Conservation (phyloP, 371 early-diverging fungal genomes). For the Circinella umbellata region DNA sequence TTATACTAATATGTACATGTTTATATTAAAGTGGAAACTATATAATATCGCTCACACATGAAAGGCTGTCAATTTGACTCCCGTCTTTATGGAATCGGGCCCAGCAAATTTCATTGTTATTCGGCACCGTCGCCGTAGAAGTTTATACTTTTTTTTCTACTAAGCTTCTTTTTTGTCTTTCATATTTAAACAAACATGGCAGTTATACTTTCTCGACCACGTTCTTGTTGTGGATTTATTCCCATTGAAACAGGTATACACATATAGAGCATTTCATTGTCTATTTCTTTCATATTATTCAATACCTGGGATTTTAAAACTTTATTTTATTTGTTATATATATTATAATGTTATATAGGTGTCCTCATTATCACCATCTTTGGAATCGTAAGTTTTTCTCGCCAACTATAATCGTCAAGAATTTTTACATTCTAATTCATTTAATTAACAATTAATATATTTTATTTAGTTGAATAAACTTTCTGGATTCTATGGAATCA, state of each 20-base stretch:
- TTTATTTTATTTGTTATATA: constrained; percentile 1
- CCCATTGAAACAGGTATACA: constrained; percentile 43
- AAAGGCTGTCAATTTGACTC: too few relatives aligned
- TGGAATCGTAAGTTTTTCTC: constrained; percentile 40
- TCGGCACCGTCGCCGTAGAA: constrained; percentile 3
- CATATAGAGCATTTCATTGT: too few relatives aligned
- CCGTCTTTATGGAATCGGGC: too few relatives aligned
- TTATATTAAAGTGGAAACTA: too few relatives aligned
- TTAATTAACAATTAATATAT: not conserved
- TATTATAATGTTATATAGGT: constrained; percentile 22
- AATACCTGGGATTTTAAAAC: not conserved
- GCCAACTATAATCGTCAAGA: too few relatives aligned
- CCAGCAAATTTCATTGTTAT: not conserved
- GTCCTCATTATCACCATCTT: constrained; percentile 45
- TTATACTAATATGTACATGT: too few relatives aligned
- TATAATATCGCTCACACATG: too few relatives aligned
- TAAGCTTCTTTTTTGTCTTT: constrained; percentile 3
- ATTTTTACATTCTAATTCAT: not conserved
- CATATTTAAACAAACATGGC: constrained; percentile 18
- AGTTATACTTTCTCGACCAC: constrained; percentile 24
- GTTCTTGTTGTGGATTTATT: constrained; percentile 36
- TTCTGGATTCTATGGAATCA: constrained; percentile 49
- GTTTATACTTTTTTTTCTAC: not conserved
- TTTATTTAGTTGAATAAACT: constrained; percentile 42
- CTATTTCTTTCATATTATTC: too few relatives aligned